These are phyloP conservation scores for Kluyveromyces siamensis DNA, from an alignment of 805 yeast species.

Conservation along the genomic window DNA sequence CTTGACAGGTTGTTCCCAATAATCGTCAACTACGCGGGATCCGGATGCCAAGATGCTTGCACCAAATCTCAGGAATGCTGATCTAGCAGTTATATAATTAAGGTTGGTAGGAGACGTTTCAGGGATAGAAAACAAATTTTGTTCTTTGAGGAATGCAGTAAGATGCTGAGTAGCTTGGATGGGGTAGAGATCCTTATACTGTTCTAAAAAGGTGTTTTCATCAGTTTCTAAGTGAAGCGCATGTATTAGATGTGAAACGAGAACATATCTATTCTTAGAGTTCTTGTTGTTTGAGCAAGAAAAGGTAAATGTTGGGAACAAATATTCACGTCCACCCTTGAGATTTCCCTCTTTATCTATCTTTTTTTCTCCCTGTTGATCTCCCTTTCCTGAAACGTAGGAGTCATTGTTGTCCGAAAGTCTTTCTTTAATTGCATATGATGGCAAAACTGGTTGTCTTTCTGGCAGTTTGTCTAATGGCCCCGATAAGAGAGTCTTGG, in stretches of 20 bases:
- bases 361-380: conserved; percentile 39
- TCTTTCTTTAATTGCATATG: conserved; percentile 6
- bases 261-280: conserved; percentile 31
- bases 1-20: conserved; percentile 40
- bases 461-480: conserved; percentile 15
- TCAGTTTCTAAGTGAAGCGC: conserved; percentile 34
- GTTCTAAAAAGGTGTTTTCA: conserved; percentile 42
- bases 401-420: conserved; percentile 13
- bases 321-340: conserved; percentile 31
- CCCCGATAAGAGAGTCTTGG: conserved; percentile 15
- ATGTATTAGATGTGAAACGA: conserved; percentile 28
- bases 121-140: conserved; percentile 18
- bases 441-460: conserved; percentile 6
- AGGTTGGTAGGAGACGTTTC: conserved; percentile 21
- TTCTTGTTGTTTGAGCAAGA: conserved; percentile 19
- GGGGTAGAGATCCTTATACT: conserved; percentile 31
- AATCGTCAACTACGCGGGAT: conserved; percentile 42
- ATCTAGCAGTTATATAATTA: conserved; percentile 32
- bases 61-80: conserved; percentile 42
- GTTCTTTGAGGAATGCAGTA: conserved; percentile 28
- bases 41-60: conserved; percentile 41
- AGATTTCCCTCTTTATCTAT: conserved; percentile 33
- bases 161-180: conserved; percentile 31
- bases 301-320: conserved; percentile 33
- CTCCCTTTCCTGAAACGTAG: conserved; percentile 20